phyloP scores from a whole-genome alignment of 2,329 filamentous ascomycete species.

The Monilinia fructicola region DNA sequence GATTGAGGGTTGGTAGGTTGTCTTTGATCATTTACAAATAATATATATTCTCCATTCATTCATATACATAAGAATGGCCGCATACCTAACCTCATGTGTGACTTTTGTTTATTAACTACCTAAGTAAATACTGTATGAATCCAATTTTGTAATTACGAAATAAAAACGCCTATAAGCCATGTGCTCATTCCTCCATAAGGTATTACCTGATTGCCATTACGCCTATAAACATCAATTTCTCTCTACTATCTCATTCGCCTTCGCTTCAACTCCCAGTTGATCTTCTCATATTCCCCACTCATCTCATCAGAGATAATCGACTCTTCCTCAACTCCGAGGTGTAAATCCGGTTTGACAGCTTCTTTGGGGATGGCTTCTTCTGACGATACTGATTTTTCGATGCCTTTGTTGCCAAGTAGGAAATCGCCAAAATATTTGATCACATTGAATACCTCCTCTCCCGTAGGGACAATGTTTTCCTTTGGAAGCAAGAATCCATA shows the following conservation, averaged over 20 bases:
- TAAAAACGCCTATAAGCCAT: background rate
- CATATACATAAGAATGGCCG: background rate
- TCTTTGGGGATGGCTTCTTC: conserved; percentile 27
- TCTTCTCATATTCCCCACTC: conserved; percentile 27
- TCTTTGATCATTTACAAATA: background rate
- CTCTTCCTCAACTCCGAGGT: background rate
- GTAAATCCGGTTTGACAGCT: conserved; percentile 3
- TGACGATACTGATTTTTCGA: conserved; percentile 46
- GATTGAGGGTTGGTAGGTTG: background rate
- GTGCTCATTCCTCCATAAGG: conserved; percentile 7
- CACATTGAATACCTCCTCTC: conserved; percentile 81
- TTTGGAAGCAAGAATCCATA: conserved; percentile 90
- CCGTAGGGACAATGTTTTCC: conserved; percentile 84
- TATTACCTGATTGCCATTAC: conserved; percentile 10
- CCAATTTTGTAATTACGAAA: background rate
- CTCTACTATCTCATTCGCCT: conserved; percentile 24
- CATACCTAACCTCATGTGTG: background rate
- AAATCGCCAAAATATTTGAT: conserved; percentile 83
- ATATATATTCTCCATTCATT: background rate
- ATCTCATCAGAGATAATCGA: conserved; percentile 11
- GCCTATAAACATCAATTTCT: conserved; percentile 9
- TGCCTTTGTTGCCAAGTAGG: conserved; percentile 67
- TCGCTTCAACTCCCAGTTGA: conserved; percentile 36
- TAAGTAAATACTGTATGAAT: background rate
- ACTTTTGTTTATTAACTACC: background rate